Conservation (phyloP, 495 filamentous ascomycete genomes). For the Neurospora sp. region DNA sequence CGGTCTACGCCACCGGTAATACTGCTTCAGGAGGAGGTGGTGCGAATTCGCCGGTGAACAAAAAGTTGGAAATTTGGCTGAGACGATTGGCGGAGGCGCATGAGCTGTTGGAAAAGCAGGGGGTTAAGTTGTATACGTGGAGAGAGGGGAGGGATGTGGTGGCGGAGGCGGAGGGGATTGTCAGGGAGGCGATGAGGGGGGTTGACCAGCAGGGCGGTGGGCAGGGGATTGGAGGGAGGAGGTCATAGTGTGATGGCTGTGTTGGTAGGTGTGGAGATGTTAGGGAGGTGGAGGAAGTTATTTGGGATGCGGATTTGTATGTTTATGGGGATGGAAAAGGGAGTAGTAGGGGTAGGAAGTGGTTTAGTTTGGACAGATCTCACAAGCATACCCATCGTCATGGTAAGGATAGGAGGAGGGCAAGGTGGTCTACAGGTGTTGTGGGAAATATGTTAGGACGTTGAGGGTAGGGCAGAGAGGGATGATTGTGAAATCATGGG, state of each 20-base stretch:
- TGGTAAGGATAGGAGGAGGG: neutral
- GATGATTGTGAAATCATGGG: neutral
- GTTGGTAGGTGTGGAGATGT: neutral
- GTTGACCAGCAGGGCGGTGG: conserved; percentile 4
- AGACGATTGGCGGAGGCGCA: conserved; percentile 68
- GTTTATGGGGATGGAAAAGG: neutral
- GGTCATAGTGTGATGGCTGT: conserved; percentile 14
- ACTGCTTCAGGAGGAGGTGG: neutral
- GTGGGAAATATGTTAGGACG: neutral
- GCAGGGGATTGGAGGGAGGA: conserved; percentile 4
- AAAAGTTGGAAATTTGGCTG: conserved; percentile 76
- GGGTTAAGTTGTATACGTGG: conserved; percentile 76
- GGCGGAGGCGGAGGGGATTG: conserved; percentile 38
- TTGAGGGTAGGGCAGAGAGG: neutral
- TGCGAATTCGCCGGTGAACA: conserved; percentile 38
- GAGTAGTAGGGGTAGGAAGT: neutral
- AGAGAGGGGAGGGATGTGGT: conserved; percentile 70
- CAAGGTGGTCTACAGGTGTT: neutral
- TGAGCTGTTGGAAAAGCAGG: conserved; percentile 52
- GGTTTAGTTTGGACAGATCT: neutral
- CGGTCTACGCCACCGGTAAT: neutral
- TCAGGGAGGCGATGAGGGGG: conserved; percentile 30
- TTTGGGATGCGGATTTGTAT: neutral
- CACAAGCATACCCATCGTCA: neutral
- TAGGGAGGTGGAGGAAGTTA: neutral